phyloP scores from a whole-genome alignment of 306 rosid species.

The Lathyrus tuberosus region DNA sequence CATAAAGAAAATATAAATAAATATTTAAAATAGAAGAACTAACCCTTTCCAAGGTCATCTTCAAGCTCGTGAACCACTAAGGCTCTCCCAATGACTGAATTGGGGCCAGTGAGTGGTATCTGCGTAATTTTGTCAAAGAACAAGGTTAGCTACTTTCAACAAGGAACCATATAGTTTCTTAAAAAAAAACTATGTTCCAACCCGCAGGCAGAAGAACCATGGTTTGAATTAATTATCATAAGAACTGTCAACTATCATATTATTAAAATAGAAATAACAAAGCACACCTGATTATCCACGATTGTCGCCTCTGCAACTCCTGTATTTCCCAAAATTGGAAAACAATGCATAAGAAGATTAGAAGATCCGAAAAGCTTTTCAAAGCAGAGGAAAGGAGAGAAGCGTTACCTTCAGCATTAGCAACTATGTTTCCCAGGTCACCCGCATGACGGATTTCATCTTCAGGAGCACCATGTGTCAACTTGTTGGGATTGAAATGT shows the following conservation, averaged over 20 bases:
- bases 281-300: conserved; percentile 70
- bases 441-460: conserved; percentile 98
- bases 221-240: background rate
- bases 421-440: conserved; percentile 98
- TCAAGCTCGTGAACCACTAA: conserved; percentile 82
- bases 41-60: conserved; percentile 93
- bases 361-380: conserved; percentile 2
- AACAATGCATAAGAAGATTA: conserved; percentile 12
- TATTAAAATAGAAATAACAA: conserved; percentile 9
- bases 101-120: conserved; percentile 77
- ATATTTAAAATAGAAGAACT: conserved; percentile 44
- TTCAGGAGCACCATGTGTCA: conserved; percentile 93
- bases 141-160: conserved; percentile 15
- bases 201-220: background rate
- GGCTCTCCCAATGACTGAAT: conserved; percentile 84
- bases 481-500: conserved; percentile 73
- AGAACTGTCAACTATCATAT: background rate
- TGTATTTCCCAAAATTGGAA: conserved; percentile 38
- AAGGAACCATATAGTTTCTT: conserved; percentile 6
- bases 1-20: conserved; percentile 5
- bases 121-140: conserved; percentile 39
- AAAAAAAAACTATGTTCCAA: conserved; percentile 4
- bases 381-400: conserved; percentile 11
- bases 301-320: conserved; percentile 80
- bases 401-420: conserved; percentile 66